Conservation (phyloP, 2,329 filamentous ascomycete species). For the Neonectria faginata region DNA sequence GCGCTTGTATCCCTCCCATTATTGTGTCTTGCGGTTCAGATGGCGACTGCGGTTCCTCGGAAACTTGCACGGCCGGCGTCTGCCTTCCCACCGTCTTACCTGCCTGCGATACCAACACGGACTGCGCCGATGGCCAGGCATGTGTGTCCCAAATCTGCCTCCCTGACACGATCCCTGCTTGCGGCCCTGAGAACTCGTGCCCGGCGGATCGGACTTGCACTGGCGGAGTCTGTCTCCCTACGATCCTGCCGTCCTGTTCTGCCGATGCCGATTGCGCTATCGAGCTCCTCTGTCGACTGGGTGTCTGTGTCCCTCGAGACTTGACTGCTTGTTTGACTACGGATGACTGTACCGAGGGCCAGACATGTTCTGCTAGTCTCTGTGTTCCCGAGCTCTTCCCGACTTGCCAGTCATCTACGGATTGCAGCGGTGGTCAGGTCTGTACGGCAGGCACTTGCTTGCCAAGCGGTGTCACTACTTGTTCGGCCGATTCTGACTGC, state of each 20-base stretch:
- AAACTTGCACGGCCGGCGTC: constrained; percentile 9
- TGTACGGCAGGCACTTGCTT: constrained; percentile 20
- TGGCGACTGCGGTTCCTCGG: background rate
- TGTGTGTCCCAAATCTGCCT: constrained; percentile 6
- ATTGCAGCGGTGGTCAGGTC: constrained; percentile 6
- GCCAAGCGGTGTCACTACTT: constrained; percentile 8
- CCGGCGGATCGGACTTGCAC: background rate
- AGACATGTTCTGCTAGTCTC: constrained; percentile 12
- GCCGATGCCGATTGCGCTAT: constrained; percentile 1
- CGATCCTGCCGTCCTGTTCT: constrained; percentile 4
- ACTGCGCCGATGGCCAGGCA: constrained; percentile 3
- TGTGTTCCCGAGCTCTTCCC: constrained; percentile 15
- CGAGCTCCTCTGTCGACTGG: constrained; percentile 14
- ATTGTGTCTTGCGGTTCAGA: background rate
- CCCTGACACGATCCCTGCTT: background rate
- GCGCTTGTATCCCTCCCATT: background rate
- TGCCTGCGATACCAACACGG: background rate
- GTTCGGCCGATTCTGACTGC: background rate
- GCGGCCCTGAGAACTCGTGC: constrained; percentile 9
- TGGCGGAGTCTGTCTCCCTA: constrained; percentile 11
- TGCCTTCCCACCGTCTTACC: constrained; percentile 12
- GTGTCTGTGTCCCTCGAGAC: constrained; percentile 11
- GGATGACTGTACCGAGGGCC: background rate
- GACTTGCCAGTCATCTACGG: background rate
- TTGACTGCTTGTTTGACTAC: background rate